Conservation (phyloP, 2,329 filamentous ascomycete species). For the Chaetomium strumarium region DNA sequence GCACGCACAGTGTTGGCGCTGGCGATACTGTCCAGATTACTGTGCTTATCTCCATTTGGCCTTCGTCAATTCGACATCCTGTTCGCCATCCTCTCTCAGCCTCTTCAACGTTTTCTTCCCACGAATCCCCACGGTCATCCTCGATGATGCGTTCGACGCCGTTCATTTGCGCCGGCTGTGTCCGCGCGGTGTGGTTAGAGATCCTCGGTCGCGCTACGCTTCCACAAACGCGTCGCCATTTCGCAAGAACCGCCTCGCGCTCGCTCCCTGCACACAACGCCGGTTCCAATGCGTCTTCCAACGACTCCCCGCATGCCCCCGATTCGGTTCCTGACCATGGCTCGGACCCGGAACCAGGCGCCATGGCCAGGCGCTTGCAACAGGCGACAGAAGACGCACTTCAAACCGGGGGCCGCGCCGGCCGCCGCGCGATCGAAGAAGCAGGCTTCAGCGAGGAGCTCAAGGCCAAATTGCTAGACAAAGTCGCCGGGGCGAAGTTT, state of each 20-base stretch:
- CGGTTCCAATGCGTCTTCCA: neutral
- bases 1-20: too few species aligned
- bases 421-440: slow-evolving; percentile 54
- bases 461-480: slow-evolving; percentile 51
- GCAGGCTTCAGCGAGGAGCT: slow-evolving; percentile 60
- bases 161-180: slow-evolving; percentile 15
- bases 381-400: slow-evolving; percentile 60
- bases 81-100: too few species aligned
- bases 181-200: slow-evolving; percentile 10
- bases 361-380: slow-evolving; percentile 52
- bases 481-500: slow-evolving; percentile 51
- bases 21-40: too few species aligned
- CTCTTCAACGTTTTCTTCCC: neutral
- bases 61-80: too few species aligned
- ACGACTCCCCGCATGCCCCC: neutral
- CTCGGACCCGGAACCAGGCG: slow-evolving; percentile 31
- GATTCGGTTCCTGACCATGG: neutral
- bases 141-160: slow-evolving; percentile 12
- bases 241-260: neutral
- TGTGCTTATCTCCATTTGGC: too few species aligned
- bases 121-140: too few species aligned
- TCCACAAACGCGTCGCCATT: neutral
- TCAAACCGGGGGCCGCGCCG: slow-evolving; percentile 51
- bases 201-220: neutral
- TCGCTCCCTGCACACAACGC: neutral